Evolutionary conservation across 768 basidiomycete species (phyloP).

Genomic region (Russula earlei): DNA sequence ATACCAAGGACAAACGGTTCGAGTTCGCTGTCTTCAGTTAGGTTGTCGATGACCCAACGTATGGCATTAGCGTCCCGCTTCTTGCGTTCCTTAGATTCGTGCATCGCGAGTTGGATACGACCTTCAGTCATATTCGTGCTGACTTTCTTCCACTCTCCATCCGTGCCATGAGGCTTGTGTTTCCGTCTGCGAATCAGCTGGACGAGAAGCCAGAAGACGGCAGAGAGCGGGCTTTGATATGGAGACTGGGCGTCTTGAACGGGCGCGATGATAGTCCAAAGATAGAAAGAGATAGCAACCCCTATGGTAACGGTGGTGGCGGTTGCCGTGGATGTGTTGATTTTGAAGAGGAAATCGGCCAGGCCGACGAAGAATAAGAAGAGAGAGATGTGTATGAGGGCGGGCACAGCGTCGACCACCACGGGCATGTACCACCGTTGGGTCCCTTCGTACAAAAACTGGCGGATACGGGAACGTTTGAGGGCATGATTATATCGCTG

Average conservation of each 20-base stretch:
- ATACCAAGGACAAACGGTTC: constrained; percentile 1
- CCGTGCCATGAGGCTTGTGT: constrained; percentile 5
- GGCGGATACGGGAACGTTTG: constrained; percentile 33
- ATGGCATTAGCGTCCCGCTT: constrained; percentile 3
- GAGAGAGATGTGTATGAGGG: constrained; percentile 41
- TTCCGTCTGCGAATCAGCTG: neutral
- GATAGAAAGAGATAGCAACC: constrained; percentile 9
- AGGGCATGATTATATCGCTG: constrained; percentile 21
- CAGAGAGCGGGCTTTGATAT: constrained; percentile 12
- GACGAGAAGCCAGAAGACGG: constrained; percentile 8
- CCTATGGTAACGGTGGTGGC: neutral
- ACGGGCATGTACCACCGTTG: constrained; percentile 33
- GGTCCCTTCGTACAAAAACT: constrained; percentile 31
- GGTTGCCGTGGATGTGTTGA: constrained; percentile 13
- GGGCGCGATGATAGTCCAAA: constrained; percentile 14
- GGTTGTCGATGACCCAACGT: constrained; percentile 1
- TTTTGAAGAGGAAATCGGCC: constrained; percentile 34
- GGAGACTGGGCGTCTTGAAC: constrained; percentile 8
- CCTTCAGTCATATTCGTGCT: constrained; percentile 5
- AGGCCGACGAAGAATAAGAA: constrained; percentile 44
- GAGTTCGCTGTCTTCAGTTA: constrained; percentile 7
- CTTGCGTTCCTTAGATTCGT: neutral
- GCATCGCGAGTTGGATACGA: constrained; percentile 7
- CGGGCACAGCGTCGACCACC: constrained; percentile 36
- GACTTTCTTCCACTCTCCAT: neutral